Percentiles rank a stretch among this genome's conserved stretches.
Conservation (phyloP, 2,329 filamentous ascomycete species). For the Fusarium beomiforme region DNA sequence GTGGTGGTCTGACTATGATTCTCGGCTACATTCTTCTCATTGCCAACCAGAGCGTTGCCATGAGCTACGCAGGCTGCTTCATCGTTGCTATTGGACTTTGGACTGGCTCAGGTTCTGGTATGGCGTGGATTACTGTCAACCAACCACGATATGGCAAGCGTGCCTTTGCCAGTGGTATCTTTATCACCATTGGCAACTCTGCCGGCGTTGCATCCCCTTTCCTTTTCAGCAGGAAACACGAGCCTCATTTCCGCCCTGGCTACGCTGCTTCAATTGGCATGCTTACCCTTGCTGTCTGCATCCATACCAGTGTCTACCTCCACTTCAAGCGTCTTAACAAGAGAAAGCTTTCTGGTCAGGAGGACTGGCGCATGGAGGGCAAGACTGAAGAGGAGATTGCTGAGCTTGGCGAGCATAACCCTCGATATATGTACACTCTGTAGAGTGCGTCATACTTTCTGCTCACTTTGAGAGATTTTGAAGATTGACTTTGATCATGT, state of each 20-base stretch:
- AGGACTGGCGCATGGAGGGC: conserved; percentile 54
- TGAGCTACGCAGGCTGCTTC: conserved; percentile 71
- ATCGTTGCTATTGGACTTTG: conserved; percentile 68
- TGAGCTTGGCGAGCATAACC: conserved; percentile 54
- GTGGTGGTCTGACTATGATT: conserved; percentile 60
- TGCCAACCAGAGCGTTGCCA: conserved; percentile 61
- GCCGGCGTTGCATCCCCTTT: conserved; percentile 72
- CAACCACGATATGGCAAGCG: conserved; percentile 72
- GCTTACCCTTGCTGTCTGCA: conserved; percentile 48
- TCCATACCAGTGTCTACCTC: conserved; percentile 42
- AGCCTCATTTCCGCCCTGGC: conserved; percentile 59
- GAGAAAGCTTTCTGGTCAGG: conserved; percentile 47
- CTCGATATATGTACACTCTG: conserved; percentile 39
- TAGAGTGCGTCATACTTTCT: background rate
- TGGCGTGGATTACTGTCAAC: conserved; percentile 62
- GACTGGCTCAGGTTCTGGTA: conserved; percentile 47
- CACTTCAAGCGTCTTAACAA: conserved; percentile 51
- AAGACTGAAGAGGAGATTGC: conserved; percentile 54
- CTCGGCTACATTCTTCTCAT: conserved; percentile 70
- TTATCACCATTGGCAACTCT: conserved; percentile 70
- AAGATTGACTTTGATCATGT: background rate
- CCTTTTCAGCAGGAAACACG: conserved; percentile 56
- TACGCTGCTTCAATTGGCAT: conserved; percentile 62
- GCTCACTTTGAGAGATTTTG: background rate
- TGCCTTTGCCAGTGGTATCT: conserved; percentile 68